Conservation (phyloP, 2,329 filamentous ascomycete genomes). For the Fusarium avenaceum region DNA sequence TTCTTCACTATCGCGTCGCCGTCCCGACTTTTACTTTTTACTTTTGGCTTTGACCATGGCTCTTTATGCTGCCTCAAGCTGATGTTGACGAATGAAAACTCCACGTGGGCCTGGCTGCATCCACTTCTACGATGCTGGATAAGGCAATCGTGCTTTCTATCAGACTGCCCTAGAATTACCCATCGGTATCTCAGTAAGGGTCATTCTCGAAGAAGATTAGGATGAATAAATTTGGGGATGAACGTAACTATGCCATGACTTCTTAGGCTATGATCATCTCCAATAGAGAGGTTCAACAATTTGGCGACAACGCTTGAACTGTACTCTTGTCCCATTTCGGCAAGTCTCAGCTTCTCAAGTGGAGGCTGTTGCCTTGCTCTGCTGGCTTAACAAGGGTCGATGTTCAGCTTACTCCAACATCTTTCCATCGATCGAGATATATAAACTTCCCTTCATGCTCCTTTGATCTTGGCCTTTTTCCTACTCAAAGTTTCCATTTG, state of each 20-base stretch:
- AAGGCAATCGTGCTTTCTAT: no score
- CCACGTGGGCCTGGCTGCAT: no score
- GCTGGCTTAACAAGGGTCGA: constrained; percentile 7
- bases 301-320: background rate
- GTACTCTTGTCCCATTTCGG: no score
- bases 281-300: no score
- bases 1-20: no score
- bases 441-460: background rate
- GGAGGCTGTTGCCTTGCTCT: constrained; percentile 24
- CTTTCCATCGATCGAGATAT: background rate
- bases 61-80: background rate
- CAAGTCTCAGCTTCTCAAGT: background rate
- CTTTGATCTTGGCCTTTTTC: background rate
- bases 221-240: no score
- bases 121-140: no score
- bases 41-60: constrained; percentile 1
- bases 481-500: background rate
- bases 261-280: background rate
- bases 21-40: background rate
- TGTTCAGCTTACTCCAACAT: background rate
- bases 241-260: background rate
- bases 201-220: no score
- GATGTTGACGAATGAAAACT: background rate
- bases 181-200: no score
- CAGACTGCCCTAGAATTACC: no score